phyloP scores from a whole-genome alignment of 805 yeast genomes.

The Wickerhamomyces chambardii region DNA sequence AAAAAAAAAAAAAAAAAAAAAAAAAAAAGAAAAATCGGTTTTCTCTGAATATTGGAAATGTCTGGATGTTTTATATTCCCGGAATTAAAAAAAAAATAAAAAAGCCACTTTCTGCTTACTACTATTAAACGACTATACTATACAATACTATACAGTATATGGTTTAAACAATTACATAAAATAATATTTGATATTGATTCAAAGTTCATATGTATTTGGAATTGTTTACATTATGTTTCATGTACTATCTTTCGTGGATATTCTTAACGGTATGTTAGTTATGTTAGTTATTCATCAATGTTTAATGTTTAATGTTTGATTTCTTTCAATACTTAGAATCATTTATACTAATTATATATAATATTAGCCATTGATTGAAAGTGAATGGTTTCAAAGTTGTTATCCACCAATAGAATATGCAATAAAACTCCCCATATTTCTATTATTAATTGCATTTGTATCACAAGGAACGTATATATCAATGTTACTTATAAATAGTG shows the following conservation, averaged over 20 bases:
- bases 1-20: too few species aligned
- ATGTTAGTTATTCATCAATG: background rate
- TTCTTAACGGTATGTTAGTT: slow-evolving; percentile 44
- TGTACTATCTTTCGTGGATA: slow-evolving; percentile 74
- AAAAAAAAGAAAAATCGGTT: too few species aligned
- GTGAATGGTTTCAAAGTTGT: slow-evolving; percentile 42
- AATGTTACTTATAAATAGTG: background rate
- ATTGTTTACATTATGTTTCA: slow-evolving; percentile 59
- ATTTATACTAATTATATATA: slow-evolving; percentile 28
- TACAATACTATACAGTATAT: too few species aligned
- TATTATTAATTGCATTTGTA: slow-evolving; percentile 54
- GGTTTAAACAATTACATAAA: too few species aligned
- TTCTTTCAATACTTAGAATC: too few species aligned
- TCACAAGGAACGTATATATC: slow-evolving; percentile 56
- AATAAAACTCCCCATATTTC: slow-evolving; percentile 62
- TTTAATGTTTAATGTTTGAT: background rate
- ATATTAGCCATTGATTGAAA: slow-evolving; percentile 47
- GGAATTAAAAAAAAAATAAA: too few species aligned
- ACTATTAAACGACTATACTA: too few species aligned
- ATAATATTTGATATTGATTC: too few species aligned
- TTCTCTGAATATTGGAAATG: too few species aligned
- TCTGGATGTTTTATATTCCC: too few species aligned
- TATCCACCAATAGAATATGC: slow-evolving; percentile 82
- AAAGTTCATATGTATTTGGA: background rate
- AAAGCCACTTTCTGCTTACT: too few species aligned